Base-by-base conservation (phyloP, 805 yeast genomes). In the Metschnikowia continentalis region DNA sequence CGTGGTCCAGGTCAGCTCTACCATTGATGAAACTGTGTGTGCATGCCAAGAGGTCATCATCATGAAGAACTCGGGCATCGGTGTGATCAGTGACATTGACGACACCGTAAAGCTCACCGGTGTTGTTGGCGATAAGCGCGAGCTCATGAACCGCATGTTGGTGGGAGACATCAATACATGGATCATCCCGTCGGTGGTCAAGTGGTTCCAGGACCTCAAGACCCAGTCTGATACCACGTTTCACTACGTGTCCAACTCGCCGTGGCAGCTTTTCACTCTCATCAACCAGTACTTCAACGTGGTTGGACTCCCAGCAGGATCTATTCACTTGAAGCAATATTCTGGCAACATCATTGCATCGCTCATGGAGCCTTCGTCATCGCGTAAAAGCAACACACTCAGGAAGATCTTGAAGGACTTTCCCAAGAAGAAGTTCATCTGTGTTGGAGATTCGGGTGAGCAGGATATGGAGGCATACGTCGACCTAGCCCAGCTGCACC, bases 391-490 rank as follows among this genome's bases (percentile, higher is more conserved):
- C 53, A 77, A 78, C 11, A 78, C 89, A 1, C 74, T 95, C 47
- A 71, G 75, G 38, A 78, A 80, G 50, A 78, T 94, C 6, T 55
- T 90, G 22, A 65, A 69, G 2, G 96, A 91, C 61, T 92, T 89
- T 63, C 90, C 95, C 0, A 54, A 79, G 0, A 83, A 91, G 56
- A 83, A 80, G 60, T 92, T 94, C 64, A 77, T 94, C 22, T 71
- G 96, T 46, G 78, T 94, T 14, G 99, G 99, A 32, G 99, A 94
- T 65, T 86, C 97, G 2, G 98, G 98, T 1, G 99, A 94, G 63
- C 86, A 85, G 56, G 99, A 94, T 70, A 71, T 92, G 40, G 99
- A 95, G 62, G 96, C 97, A 0, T 94, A 94, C 64, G 76, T 82
- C 5, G 84, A 84, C 26, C 69, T 90, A 33, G 88, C 95, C 0